Evolutionary conservation across 2,329 filamentous ascomycete species (phyloP), one percentile per base, ranked within the genome.

Genomic region (Westerdykella sp.): DNA sequence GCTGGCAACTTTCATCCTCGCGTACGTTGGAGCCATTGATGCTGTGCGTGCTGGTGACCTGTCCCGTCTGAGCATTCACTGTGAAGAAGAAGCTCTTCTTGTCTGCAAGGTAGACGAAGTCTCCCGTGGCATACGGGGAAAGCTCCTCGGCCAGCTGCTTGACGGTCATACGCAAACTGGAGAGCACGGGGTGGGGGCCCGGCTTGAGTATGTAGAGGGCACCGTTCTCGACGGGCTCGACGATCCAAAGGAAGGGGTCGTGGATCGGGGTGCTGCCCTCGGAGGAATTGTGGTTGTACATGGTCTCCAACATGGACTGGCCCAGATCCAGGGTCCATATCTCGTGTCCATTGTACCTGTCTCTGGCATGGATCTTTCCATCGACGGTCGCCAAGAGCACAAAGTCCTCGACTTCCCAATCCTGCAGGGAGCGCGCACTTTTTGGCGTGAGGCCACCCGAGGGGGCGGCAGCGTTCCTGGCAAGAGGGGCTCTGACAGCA

Each of bases 381-480:
- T 97, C 90, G 81, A 97, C 87, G 80, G 93, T 97, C 87, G 93
- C 91, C 85, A 98, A 78, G 77, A 98, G 87, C 74, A 97, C 87
- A 80, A 96, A 95, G 77, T 97, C 90, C 87, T 97, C 91, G 74
- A 96, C 90, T 85, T 96, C 88, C 91, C 91, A 97, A 75, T 96
- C 91, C 80, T 90, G 85, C 80, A 97, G 78, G 78, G 85, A 94
- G 82, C 91, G 90, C 90, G 89, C 91, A 85, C 61, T 59, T 56
- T 78, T 77, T 84, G 84, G 85, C 75, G 84, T 79, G 45, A 73
- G 62, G 60, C 67, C 72, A 57, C 58, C 65, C 46, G 54, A 50
- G 46, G 61, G 60, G 59, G 66, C 66, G 25, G 25, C 25, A 57
- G 66, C 65, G 57, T 62, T 80, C 77, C 62, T 57, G 57, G 81